A percentile compares a stretch with the other conserved stretches of the same genome.
Conservation (phyloP, 495 filamentous ascomycete genomes). For the Aspergillus campestris region DNA sequence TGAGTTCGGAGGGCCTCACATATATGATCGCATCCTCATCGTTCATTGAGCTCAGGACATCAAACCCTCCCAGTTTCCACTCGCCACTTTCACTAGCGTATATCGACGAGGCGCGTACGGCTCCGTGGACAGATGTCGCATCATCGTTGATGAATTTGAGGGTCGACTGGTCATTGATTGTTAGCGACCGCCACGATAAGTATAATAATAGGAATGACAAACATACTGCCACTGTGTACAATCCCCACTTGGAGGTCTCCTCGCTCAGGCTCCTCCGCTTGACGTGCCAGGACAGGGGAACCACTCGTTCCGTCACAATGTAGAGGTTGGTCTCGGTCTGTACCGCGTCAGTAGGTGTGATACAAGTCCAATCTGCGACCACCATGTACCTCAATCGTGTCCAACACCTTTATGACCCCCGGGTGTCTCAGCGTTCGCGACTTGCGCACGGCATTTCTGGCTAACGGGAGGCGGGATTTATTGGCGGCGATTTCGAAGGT, state of each 20-base stretch:
- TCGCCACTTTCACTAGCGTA: slow-evolving; percentile 93
- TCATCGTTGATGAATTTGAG: slow-evolving; percentile 95
- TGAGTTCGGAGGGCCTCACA: slow-evolving; percentile 39
- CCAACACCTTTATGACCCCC: slow-evolving; percentile 84
- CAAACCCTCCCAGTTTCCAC: slow-evolving; percentile 93
- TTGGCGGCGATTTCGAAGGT: slow-evolving; percentile 81
- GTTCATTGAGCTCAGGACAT: slow-evolving; percentile 87
- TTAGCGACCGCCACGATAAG: background rate
- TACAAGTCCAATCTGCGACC: background rate
- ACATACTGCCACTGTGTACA: slow-evolving; percentile 72
- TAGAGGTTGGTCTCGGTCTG: slow-evolving; percentile 90
- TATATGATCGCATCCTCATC: slow-evolving; percentile 91
- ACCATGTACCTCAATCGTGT: slow-evolving; percentile 75
- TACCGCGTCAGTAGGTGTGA: slow-evolving; percentile 1
- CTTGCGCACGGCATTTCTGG: slow-evolving; percentile 87
- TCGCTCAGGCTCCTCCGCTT: slow-evolving; percentile 73
- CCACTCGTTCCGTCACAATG: slow-evolving; percentile 85
- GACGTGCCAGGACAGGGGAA: slow-evolving; percentile 77
- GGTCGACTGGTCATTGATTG: slow-evolving; percentile 52
- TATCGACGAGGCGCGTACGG: slow-evolving; percentile 72
- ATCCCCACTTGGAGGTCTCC: slow-evolving; percentile 93
- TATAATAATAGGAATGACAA: background rate
- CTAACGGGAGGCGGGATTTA: slow-evolving; percentile 70
- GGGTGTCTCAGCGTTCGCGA: slow-evolving; percentile 87
- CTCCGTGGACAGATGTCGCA: slow-evolving; percentile 82